Conservation (phyloP, 192 early-diverging fungal genomes). For the Gonapodya prolifera region DNA sequence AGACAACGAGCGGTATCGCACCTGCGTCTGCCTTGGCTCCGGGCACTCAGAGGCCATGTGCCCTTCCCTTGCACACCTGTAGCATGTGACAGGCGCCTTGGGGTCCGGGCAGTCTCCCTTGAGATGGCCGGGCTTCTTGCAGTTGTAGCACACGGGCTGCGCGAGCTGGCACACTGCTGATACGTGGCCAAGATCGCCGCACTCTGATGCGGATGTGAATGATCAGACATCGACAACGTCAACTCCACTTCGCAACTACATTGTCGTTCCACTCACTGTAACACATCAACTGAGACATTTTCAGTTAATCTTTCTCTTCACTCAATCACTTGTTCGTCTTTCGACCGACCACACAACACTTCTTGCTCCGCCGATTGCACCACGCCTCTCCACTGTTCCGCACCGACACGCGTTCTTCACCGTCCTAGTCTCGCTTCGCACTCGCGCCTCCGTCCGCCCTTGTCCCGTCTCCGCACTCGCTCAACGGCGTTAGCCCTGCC, state of each 20-base stretch:
- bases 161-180: neutral
- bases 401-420: too few species aligned
- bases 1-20: neutral
- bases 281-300: neutral
- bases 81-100: neutral
- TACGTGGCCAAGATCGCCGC: neutral
- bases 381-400: neutral
- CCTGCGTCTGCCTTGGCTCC: neutral
- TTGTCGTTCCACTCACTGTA: neutral
- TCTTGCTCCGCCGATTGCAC: too few species aligned
- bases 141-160: neutral
- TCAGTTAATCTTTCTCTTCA: neutral
- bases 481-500: neutral
- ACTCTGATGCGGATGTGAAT: neutral
- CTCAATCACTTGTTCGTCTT: too few species aligned
- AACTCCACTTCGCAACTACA: too few species aligned
- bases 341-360: neutral
- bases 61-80: neutral
- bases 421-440: neutral
- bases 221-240: neutral
- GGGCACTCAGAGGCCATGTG: neutral
- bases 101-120: neutral
- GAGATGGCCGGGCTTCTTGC: constrained; percentile 1
- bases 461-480: neutral
- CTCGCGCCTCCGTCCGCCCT: neutral